Percentiles rank a stretch among this genome's conserved stretches.
phyloP scores from a whole-genome alignment of 148 eudicot genomes.

The Amaranthus cruentus region DNA sequence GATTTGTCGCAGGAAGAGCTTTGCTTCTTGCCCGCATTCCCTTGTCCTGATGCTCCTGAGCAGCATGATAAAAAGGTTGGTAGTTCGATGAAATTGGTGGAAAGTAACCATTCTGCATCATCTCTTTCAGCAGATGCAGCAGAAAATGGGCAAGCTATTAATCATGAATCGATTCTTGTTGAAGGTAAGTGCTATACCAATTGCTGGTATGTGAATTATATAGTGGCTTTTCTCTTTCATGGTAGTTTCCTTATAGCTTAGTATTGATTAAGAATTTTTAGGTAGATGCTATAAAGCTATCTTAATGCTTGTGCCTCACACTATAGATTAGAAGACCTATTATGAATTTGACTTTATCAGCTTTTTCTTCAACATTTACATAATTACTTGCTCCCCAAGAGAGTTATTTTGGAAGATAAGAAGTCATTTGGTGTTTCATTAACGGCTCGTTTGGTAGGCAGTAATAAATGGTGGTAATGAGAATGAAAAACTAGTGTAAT shows the following conservation, averaged over 20 bases:
- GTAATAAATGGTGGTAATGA: too few species aligned
- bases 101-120: constrained; percentile 56
- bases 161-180: constrained; percentile 56
- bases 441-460: too few species aligned
- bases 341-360: not conserved
- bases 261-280: not conserved
- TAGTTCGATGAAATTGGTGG: constrained; percentile 47
- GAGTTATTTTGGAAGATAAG: not conserved
- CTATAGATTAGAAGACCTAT: not conserved
- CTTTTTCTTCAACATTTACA: not conserved
- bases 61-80: constrained; percentile 49
- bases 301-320: constrained; percentile 1
- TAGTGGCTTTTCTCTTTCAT: not conserved
- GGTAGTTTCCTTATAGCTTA: not conserved
- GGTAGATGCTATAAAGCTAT: not conserved
- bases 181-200: constrained; percentile 44
- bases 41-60: constrained; percentile 63
- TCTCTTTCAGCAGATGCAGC: constrained; percentile 66
- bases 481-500: too few species aligned
- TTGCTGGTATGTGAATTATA: not conserved
- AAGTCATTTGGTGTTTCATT: not conserved
- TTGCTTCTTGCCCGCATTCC: constrained; percentile 69
- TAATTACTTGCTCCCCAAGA: not conserved
- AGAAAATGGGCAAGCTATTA: constrained; percentile 54
- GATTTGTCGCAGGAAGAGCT: constrained; percentile 84